Evolutionary conservation across 495 filamentous ascomycete genomes (phyloP).

Genomic region (Chaetomidium leptoderma): DNA sequence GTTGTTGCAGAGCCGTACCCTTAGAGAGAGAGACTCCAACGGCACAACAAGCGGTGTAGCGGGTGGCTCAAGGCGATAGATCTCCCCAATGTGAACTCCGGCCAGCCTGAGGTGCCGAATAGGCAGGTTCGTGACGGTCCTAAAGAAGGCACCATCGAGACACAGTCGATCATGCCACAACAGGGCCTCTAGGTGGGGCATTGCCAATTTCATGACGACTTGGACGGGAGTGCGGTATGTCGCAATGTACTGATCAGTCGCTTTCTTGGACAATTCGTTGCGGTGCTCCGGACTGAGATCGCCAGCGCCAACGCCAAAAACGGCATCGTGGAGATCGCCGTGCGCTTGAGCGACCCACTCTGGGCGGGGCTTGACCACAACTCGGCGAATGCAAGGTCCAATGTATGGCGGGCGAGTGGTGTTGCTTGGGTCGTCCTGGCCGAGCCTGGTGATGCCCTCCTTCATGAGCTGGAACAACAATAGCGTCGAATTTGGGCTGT

Average conservation of each 20-base stretch:
- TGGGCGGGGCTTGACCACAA: not conserved
- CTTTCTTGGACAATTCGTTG: not conserved
- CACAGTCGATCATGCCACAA: conserved; percentile 1
- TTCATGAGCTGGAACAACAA: not conserved
- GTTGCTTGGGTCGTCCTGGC: not conserved
- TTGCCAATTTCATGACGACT: not conserved
- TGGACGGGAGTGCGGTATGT: not conserved
- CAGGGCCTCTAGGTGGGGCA: not conserved
- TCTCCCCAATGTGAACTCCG: not conserved
- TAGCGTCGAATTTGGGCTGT: not conserved
- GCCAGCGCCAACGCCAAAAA: not conserved
- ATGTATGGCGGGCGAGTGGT: not conserved
- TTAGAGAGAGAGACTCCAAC: not conserved
- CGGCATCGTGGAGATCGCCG: not conserved
- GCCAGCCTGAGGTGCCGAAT: conserved; percentile 1
- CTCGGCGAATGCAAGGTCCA: conserved; percentile 1
- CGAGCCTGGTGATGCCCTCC: not conserved
- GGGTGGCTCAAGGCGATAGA: not conserved
- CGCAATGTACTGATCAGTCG: not conserved
- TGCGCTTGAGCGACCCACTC: not conserved
- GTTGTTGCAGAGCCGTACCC: not conserved
- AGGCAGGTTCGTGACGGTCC: not conserved
- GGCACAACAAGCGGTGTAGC: not conserved
- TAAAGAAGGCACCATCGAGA: not conserved
- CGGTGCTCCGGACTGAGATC: not conserved